Percentiles rank a stretch among this genome's conserved stretches.
Evolutionary conservation across 2,329 filamentous ascomycete genomes (phyloP).

Genomic region (Cladosporium sp.): DNA sequence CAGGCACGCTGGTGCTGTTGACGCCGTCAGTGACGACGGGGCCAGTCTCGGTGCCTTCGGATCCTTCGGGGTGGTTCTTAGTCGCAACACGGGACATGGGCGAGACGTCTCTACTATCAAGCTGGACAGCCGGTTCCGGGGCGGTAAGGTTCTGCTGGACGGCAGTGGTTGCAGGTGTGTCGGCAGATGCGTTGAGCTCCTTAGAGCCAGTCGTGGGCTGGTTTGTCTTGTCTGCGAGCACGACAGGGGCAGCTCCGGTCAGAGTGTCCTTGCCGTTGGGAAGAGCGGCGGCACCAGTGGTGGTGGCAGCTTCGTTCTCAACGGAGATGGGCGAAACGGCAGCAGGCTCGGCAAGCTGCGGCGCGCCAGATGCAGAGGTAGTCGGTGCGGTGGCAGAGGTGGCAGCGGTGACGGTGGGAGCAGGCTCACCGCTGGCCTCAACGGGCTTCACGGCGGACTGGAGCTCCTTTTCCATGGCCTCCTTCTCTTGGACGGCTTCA

Average conservation of each 20-base stretch:
- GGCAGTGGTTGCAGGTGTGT: constrained; percentile 23
- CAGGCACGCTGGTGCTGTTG: constrained; percentile 32
- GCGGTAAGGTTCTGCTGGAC: constrained; percentile 16
- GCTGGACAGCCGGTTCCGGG: constrained; percentile 6
- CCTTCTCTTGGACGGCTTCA: constrained; percentile 73
- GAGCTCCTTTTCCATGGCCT: constrained; percentile 71
- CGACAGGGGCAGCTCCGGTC: constrained; percentile 12
- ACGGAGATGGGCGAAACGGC: constrained; percentile 20
- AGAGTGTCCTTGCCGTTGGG: constrained; percentile 7
- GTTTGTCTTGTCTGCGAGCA: constrained; percentile 18
- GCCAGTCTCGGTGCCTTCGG: constrained; percentile 13
- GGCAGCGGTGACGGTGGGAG: constrained; percentile 40
- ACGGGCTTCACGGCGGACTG: constrained; percentile 58
- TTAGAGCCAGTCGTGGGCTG: constrained; percentile 5
- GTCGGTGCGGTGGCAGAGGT: constrained; percentile 15
- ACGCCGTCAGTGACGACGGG: constrained; percentile 27
- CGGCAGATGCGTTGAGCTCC: constrained; percentile 24
- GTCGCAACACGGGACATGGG: constrained; percentile 23
- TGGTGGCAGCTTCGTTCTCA: constrained; percentile 17
- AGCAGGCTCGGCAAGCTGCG: constrained; percentile 33
- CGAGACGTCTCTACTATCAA: constrained; percentile 19
- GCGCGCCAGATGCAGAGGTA: constrained; percentile 30
- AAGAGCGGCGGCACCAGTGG: constrained; percentile 6
- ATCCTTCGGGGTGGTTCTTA: constrained; percentile 20
- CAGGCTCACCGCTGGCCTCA: constrained; percentile 48